Evolutionary conservation across 352 stramenopile species (phyloP).

Genomic region (Phytophthora hibernalis): DNA sequence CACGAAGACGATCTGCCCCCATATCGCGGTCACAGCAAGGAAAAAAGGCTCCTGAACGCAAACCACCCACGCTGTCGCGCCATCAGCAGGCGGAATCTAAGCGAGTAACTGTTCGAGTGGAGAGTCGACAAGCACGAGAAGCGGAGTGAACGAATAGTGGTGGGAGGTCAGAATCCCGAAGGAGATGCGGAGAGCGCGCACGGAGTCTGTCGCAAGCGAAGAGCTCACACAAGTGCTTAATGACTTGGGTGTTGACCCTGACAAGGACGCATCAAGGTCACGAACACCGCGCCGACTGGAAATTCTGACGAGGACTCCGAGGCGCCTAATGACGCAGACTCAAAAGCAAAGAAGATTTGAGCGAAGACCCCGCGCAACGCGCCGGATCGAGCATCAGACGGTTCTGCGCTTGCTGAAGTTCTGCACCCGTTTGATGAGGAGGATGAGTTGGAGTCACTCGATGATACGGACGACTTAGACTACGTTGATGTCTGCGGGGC

Average conservation of each 20-base stretch:
- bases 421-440: constrained; percentile 4
- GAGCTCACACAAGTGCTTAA: too few relatives aligned
- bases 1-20: not conserved
- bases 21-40: not conserved
- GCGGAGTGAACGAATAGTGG: not conserved
- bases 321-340: too few relatives aligned
- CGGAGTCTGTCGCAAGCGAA: not conserved
- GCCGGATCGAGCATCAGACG: not conserved
- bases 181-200: not conserved
- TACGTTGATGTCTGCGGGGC: not conserved
- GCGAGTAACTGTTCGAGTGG: not conserved
- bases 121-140: not conserved
- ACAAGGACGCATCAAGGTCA: too few relatives aligned
- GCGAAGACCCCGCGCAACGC: not conserved
- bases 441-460: not conserved
- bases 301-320: too few relatives aligned
- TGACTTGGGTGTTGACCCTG: too few relatives aligned
- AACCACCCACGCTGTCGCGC: not conserved
- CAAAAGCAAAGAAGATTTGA: not conserved
- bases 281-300: too few relatives aligned
- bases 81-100: not conserved
- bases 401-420: not conserved
- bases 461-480: constrained; percentile 2
- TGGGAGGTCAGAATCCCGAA: not conserved
- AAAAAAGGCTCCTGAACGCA: not conserved